Conservation (phyloP, 2,329 filamentous ascomycete genomes). For the Epicoccum sorghinum region DNA sequence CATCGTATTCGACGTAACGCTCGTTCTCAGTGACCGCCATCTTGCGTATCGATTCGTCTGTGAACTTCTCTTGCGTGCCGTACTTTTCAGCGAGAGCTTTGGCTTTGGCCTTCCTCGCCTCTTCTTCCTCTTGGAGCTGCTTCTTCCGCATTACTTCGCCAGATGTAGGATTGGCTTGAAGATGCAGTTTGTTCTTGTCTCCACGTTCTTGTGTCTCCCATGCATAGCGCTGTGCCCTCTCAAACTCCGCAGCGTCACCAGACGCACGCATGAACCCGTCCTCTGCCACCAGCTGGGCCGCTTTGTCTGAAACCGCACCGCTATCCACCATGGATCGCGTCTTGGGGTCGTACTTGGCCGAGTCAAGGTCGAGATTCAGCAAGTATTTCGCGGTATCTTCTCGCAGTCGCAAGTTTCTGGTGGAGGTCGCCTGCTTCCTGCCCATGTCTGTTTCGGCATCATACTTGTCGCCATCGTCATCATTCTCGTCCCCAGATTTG, state of each 20-base stretch:
- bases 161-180: conserved; percentile 95
- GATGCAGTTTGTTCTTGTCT: conserved; percentile 79
- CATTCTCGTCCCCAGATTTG: conserved; percentile 55
- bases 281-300: conserved; percentile 83
- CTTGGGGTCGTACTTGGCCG: conserved; percentile 97
- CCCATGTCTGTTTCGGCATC: conserved; percentile 98
- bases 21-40: conserved; percentile 80
- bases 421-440: conserved; percentile 86
- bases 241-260: conserved; percentile 92
- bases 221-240: conserved; percentile 84
- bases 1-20: conserved; percentile 91
- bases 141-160: conserved; percentile 85
- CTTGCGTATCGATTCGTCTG: conserved; percentile 67
- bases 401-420: conserved; percentile 85
- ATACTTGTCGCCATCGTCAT: conserved; percentile 70
- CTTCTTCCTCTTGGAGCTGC: conserved; percentile 74
- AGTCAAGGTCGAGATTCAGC: conserved; percentile 91
- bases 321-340: conserved; percentile 88
- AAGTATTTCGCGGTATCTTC: conserved; percentile 98
- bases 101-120: conserved; percentile 69
- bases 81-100: conserved; percentile 82
- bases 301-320: conserved; percentile 79
- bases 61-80: conserved; percentile 69
- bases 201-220: conserved; percentile 93
- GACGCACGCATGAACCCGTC: conserved; percentile 89